Evolutionary conservation across 2,329 filamentous ascomycete genomes (phyloP), one percentile per base, ranked within the genome.

Genomic region (Magnaporthiopsis poae): DNA sequence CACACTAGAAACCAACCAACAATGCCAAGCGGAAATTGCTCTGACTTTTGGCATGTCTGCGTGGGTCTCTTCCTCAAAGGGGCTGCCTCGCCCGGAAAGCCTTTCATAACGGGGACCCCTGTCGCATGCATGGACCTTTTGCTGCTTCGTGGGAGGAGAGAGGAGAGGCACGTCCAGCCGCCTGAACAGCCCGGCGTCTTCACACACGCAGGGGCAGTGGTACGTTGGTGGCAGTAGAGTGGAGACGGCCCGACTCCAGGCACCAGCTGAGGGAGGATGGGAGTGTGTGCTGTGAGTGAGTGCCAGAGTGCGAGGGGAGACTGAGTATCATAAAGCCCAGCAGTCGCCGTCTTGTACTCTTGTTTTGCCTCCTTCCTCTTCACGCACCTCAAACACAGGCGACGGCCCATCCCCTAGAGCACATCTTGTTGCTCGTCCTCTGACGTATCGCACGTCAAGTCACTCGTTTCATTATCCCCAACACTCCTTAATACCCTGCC

Each of bases 391-490:
- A 61, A 3, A n/a, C 33, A 18, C 52, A 39, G 8, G 21, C 33
- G 31, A 59, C 64, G 59, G 18, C 52, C 63, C 31, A 25, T 15
- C 31, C 21, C 29, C 65, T 63, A 72, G 73, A 76, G 72, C 73
- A 71, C 72, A 68, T 65, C 69, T 71, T 36, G 33, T 72, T 73
- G 75, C 76, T 79, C 75, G 73, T 76, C 73, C 74, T 73, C 72
- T 75, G 80, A 79, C 79, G 79, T 80, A 76, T 75, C 72, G 73
- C 68, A 77, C 79, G 79, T 80, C 79, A 77, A 77, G 72, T 69
- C 78, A 75, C 68, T 80, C 78, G 68, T 77, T 78, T 69, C 66
- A 33, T 29, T 59, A 62, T 60, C 67, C 68, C 59, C 21, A 3
- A 66, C 67, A 61, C 60, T 69, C 67, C 67, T 69, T 73, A 73